phyloP scores from a whole-genome alignment of 768 basidiomycete species.

The Auricularia sp. region DNA sequence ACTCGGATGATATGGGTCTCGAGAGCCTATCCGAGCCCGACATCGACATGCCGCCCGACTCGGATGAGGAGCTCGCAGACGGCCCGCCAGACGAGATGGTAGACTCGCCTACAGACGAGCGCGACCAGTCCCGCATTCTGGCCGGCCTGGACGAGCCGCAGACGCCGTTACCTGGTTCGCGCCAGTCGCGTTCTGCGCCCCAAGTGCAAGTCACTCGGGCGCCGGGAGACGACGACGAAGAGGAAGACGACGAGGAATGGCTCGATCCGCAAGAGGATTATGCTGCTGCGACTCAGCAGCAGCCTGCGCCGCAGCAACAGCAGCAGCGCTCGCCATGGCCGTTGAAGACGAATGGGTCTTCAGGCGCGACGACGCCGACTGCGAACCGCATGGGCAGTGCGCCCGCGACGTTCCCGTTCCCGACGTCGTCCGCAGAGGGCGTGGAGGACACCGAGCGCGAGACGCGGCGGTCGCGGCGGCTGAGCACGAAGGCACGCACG shows the following conservation, averaged over 20 bases:
- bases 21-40: conserved; percentile 77
- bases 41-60: conserved; percentile 41
- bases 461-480: conserved; percentile 9
- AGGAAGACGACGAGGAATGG: conserved; percentile 39
- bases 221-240: conserved; percentile 23
- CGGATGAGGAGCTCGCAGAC: conserved; percentile 18
- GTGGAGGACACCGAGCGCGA: conserved; percentile 1
- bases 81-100: conserved; percentile 31
- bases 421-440: conserved; percentile 24
- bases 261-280: conserved; percentile 42
- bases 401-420: conserved; percentile 42
- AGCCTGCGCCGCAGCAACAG: conserved; percentile 11
- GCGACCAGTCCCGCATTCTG: conserved; percentile 57
- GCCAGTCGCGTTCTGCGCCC: conserved; percentile 8
- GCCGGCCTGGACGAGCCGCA: conserved; percentile 15
- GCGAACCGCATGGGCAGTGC: conserved; percentile 1
- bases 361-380: conserved; percentile 8
- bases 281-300: conserved; percentile 9
- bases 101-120: conserved; percentile 44
- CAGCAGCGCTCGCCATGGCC: conserved; percentile 15
- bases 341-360: conserved; percentile 31
- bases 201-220: conserved; percentile 14
- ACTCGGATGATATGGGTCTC: conserved; percentile 69
- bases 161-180: conserved; percentile 11
- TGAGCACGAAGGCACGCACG: neutral